Evolutionary conservation across 768 basidiomycete species (phyloP).

Genomic region (Leccinum uliginosum): DNA sequence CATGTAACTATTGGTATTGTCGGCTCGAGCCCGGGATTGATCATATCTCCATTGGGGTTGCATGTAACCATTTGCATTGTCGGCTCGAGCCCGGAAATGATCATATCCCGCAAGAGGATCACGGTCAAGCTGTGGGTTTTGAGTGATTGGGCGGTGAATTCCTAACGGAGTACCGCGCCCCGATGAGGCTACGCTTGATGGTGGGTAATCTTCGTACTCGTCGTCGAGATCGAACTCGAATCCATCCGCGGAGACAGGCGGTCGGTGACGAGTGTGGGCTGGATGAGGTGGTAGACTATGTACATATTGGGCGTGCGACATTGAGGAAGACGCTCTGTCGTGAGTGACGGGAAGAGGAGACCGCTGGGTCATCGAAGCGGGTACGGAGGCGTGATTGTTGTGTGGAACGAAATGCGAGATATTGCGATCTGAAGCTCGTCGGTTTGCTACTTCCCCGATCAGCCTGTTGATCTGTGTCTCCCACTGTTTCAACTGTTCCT

Average conservation of each 20-base stretch:
- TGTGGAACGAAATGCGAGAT: constrained; percentile 47
- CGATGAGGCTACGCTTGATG: constrained; percentile 42
- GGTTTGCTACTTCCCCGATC: constrained; percentile 70
- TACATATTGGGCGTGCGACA: constrained; percentile 29
- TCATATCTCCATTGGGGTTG: constrained; percentile 66
- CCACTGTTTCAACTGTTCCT: constrained; percentile 93
- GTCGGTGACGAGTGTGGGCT: constrained; percentile 32
- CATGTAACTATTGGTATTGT: constrained; percentile 62
- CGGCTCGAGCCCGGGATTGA: constrained; percentile 66
- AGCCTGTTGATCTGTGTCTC: constrained; percentile 84
- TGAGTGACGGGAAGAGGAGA: constrained; percentile 34
- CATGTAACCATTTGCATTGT: constrained; percentile 58
- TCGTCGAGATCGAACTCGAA: constrained; percentile 74
- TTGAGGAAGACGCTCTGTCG: constrained; percentile 35
- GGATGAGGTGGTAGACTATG: constrained; percentile 31
- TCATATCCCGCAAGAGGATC: constrained; percentile 45
- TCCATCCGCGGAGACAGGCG: constrained; percentile 58
- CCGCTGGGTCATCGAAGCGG: constrained; percentile 33
- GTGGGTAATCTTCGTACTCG: constrained; percentile 73
- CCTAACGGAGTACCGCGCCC: constrained; percentile 75
- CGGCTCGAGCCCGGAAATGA: constrained; percentile 63
- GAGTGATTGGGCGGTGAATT: constrained; percentile 52
- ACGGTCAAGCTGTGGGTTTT: constrained; percentile 56
- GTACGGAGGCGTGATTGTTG: constrained; percentile 38
- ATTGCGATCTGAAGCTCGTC: constrained; percentile 64